phyloP scores from a whole-genome alignment of 1,284 basidiomycete genomes.

The Volvariella volvacea region DNA sequence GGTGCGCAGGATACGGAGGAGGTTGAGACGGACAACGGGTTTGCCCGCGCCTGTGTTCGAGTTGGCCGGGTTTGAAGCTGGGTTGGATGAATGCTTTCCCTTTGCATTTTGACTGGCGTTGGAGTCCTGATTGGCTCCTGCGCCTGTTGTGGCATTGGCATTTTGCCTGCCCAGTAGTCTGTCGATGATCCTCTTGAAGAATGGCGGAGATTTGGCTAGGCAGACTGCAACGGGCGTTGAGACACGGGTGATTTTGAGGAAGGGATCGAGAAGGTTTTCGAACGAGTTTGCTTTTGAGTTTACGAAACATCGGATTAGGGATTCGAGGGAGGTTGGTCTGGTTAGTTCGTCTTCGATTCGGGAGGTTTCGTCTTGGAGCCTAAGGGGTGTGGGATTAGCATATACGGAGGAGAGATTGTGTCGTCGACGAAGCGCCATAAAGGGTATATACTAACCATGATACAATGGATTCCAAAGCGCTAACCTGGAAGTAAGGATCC shows the following conservation, averaged over 20 bases:
- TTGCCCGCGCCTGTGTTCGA: constrained; percentile 35
- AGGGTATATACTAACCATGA: constrained; percentile 65
- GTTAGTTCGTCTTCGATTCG: constrained; percentile 87
- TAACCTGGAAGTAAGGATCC: constrained; percentile 95
- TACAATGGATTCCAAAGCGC: constrained; percentile 84
- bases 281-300: constrained; percentile 88
- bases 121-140: constrained; percentile 44
- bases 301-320: constrained; percentile 80
- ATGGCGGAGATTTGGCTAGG: constrained; percentile 70
- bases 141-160: no score
- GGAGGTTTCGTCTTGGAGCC: constrained; percentile 92
- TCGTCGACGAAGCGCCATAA: background rate
- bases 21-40: constrained; percentile 85
- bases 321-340: constrained; percentile 62
- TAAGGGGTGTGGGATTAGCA: constrained; percentile 19
- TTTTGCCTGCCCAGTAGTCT: constrained; percentile 36
- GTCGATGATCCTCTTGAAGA: constrained; percentile 86
- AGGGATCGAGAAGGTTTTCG: constrained; percentile 90
- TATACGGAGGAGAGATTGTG: no score
- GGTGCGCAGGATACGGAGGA: constrained; percentile 79
- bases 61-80: no score
- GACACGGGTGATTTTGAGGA: constrained; percentile 83
- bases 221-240: constrained; percentile 72
- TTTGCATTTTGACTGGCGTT: no score
- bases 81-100: no score